phyloP scores from a whole-genome alignment of 768 basidiomycete genomes.

The Xanthoconium stramineum region DNA sequence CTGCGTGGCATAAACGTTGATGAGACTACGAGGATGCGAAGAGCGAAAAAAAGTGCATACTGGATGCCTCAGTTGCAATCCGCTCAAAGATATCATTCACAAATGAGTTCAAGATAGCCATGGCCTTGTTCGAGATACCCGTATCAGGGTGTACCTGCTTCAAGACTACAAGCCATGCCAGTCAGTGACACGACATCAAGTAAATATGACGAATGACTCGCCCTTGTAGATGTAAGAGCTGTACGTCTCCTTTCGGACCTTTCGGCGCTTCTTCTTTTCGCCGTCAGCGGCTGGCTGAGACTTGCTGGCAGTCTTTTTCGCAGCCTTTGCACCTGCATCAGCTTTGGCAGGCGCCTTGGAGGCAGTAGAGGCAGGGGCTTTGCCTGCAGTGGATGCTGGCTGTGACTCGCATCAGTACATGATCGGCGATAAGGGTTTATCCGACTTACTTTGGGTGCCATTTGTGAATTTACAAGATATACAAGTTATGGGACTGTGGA shows the following conservation, averaged over 20 bases:
- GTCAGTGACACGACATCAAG: background rate
- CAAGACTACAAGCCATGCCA: slow-evolving; percentile 47
- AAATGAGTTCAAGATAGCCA: slow-evolving; percentile 82
- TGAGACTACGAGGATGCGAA: background rate
- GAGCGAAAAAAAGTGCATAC: slow-evolving; percentile 33
- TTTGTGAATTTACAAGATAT: slow-evolving; percentile 31
- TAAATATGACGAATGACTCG: slow-evolving; percentile 23
- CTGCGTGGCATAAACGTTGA: slow-evolving; percentile 28
- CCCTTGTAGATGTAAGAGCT: slow-evolving; percentile 85
- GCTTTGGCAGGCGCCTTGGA: slow-evolving; percentile 55
- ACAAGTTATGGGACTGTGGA: slow-evolving; percentile 29
- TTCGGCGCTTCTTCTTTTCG: slow-evolving; percentile 80
- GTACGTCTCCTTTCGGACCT: slow-evolving; percentile 80
- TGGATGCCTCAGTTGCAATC: slow-evolving; percentile 71
- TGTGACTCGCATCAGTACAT: slow-evolving; percentile 17
- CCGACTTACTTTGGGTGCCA: slow-evolving; percentile 37
- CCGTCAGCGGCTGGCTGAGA: slow-evolving; percentile 47
- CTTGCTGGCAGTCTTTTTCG: slow-evolving; percentile 63
- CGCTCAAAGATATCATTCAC: slow-evolving; percentile 85
- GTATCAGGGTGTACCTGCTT: slow-evolving; percentile 94
- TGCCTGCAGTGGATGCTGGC: slow-evolving; percentile 42
- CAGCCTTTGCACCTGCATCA: slow-evolving; percentile 45
- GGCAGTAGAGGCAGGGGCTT: slow-evolving; percentile 49
- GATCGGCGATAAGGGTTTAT: slow-evolving; percentile 5
- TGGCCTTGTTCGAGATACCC: slow-evolving; percentile 89